Evolutionary conservation across 192 early-diverging fungal genomes (phyloP).

Genomic region (Rhizoclosmatium globosum): DNA sequence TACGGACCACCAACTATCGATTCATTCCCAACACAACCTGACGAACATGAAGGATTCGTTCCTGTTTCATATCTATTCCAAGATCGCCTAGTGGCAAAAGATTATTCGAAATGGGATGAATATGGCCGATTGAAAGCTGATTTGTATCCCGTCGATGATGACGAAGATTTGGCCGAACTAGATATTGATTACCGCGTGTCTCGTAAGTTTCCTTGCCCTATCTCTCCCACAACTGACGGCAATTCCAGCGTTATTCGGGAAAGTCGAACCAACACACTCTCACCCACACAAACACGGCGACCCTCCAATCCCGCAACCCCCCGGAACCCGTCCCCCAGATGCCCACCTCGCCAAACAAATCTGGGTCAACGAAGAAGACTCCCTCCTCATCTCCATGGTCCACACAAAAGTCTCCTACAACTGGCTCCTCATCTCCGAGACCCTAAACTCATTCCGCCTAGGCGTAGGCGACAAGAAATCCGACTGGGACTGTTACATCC

Average conservation of each 20-base stretch:
- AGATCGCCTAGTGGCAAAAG: conserved; percentile 24
- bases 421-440: conserved; percentile 73
- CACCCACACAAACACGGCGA: no score
- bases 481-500: conserved; percentile 73
- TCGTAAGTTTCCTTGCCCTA: not conserved
- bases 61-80: conserved; percentile 21
- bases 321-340: not conserved
- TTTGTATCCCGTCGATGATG: not conserved
- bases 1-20: conserved; percentile 36
- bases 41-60: conserved; percentile 19
- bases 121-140: conserved; percentile 19
- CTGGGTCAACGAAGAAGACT: conserved; percentile 60
- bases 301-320: not conserved
- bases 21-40: conserved; percentile 22
- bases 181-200: conserved; percentile 22
- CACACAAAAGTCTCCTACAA: conserved; percentile 67
- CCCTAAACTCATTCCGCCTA: conserved; percentile 60
- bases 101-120: conserved; percentile 34
- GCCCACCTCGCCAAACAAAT: conserved; percentile 11
- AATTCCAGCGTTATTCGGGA: conserved; percentile 6
- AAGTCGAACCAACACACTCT: not conserved
- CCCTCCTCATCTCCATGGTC: conserved; percentile 53
- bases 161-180: not conserved
- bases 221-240: not conserved
- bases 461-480: conserved; percentile 59